Evolutionary conservation across 2,329 filamentous ascomycete genomes (phyloP).

Genomic region (Aspergillus arachidicola): DNA sequence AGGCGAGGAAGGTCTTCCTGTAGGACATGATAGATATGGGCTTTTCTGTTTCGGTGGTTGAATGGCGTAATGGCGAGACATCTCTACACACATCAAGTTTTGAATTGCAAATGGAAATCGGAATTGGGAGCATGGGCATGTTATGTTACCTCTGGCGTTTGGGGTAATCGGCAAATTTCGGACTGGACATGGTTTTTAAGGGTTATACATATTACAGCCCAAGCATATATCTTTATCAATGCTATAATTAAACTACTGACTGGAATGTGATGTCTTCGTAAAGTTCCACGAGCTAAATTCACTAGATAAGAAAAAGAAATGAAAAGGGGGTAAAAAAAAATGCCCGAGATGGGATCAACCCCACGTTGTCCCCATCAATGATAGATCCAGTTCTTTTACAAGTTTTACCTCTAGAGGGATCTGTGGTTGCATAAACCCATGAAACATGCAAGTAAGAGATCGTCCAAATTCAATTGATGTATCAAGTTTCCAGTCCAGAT

Average conservation of each 20-base stretch:
- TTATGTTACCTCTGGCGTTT: slow-evolving; percentile 6
- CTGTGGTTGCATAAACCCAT: background rate
- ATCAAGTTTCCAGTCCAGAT: background rate
- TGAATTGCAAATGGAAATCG: background rate
- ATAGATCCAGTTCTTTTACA: background rate
- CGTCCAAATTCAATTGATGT: background rate
- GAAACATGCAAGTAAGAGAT: background rate
- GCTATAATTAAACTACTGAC: background rate
- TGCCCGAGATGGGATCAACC: background rate
- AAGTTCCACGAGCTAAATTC: background rate
- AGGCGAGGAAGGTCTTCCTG: slow-evolving; percentile 73
- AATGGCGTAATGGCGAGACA: slow-evolving; percentile 9
- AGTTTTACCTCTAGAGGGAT: background rate
- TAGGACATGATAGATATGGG: slow-evolving; percentile 38
- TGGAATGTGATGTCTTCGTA: too few species aligned
- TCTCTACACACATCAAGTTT: slow-evolving; percentile 13
- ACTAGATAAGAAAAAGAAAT: background rate
- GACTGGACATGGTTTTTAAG: background rate
- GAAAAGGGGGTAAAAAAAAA: background rate
- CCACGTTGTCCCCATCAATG: background rate
- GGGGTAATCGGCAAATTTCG: background rate
- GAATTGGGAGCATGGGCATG: background rate
- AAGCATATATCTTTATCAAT: background rate
- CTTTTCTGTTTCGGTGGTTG: background rate
- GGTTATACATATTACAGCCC: slow-evolving; percentile 1